Percentiles rank a stretch among this genome's conserved stretches.
Conservation (phyloP, 805 yeast genomes). For the Saccharomycopsis fodiens region DNA sequence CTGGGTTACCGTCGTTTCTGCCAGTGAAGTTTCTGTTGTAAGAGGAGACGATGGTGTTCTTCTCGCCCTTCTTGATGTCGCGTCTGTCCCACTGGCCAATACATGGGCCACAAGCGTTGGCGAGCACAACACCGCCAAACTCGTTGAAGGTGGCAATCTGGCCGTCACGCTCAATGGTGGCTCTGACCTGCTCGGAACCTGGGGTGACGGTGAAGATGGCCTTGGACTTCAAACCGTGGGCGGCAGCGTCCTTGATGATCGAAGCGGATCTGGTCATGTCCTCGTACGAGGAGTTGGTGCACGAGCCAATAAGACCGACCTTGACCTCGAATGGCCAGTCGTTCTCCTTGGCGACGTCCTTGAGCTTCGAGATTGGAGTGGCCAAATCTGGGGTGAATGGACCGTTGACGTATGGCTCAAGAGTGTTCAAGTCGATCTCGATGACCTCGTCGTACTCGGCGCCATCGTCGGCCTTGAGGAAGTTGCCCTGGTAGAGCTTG, state of each 20-base stretch:
- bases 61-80: conserved; percentile 85
- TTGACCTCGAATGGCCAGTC: conserved; percentile 82
- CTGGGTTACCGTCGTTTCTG: conserved; percentile 97
- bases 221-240: conserved; percentile 83
- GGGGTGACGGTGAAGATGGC: conserved; percentile 93
- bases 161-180: conserved; percentile 95
- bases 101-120: conserved; percentile 99
- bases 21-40: conserved; percentile 98
- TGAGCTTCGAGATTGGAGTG: conserved; percentile 82
- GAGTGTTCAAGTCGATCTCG: conserved; percentile 76
- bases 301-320: conserved; percentile 95
- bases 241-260: conserved; percentile 77
- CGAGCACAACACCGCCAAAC: conserved; percentile 86
- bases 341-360: conserved; percentile 57
- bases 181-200: conserved; percentile 97
- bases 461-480: conserved; percentile 77
- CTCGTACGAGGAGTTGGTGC: conserved; percentile 97
- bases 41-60: conserved; percentile 94
- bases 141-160: conserved; percentile 70
- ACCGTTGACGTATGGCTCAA: conserved; percentile 95
- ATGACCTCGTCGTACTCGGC: conserved; percentile 88
- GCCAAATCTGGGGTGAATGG: conserved; percentile 98
- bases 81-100: conserved; percentile 99
- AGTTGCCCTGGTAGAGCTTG: conserved; percentile 48
- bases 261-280: conserved; percentile 97